Base-by-base conservation (phyloP, 352 stramenopile species). In the Phytophthora litchii region DNA sequence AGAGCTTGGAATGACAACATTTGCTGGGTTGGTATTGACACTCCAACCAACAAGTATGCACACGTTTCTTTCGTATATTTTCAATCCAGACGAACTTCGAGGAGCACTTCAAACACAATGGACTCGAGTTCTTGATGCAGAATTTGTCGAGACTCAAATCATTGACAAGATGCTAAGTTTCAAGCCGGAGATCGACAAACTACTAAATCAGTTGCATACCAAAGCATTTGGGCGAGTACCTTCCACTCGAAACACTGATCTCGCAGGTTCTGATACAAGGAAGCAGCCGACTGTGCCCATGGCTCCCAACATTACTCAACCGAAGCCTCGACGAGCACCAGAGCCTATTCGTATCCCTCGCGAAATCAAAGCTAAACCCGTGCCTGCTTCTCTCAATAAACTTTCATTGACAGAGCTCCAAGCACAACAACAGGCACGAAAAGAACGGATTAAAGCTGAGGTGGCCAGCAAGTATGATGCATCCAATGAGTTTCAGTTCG, bases 31-130 rank as follows among this genome's bases (percentile, higher is more conserved):
- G 14, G 74, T 89, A 0, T 27, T 69, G 12, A 64, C 75, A 10
- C 67, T 96, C 6, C 85, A 96, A n/a, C 80, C 90, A 0, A 83
- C 82, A 0, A 94, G 87, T 34, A 97, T 97, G 76, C 74, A 92
- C 60, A 72, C 89, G 8, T 88, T 98, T 12, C 74, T 98, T 1
- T 71, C 72, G 14, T 97, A 92, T 35, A 67, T 97, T 17, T 95
- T 95, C 20, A 83, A 97, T 60, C 66, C 74, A 1, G 48, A 57
- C 0, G 81, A 76, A 14, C 45, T 97, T 44, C 68, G 86, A 45
- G 76, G 83, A n/a, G 67, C 71, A 11, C 74, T 97, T 27, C 86
- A 85, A 19, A 54, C 64, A 9, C 80, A 95, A 55, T 97, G 91
- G 91, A 76, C 86, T 27, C 74, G 70, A 2, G 68, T 96, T 3